phyloP scores from a whole-genome alignment of 2,329 filamentous ascomycete genomes.

The Pestalotiopsis sp. region DNA sequence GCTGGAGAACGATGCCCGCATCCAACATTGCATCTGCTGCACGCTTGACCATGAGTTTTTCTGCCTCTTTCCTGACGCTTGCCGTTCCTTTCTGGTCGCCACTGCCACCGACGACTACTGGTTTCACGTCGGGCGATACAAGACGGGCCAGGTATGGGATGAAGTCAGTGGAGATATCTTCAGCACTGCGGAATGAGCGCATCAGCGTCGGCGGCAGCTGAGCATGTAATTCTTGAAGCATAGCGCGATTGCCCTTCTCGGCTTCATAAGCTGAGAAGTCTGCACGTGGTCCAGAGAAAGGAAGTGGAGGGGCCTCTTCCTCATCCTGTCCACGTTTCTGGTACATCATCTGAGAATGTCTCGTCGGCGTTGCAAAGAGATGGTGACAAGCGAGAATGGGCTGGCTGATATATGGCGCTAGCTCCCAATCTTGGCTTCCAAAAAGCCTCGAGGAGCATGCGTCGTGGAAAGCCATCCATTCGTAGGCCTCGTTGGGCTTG shows the following conservation, averaged over 20 bases:
- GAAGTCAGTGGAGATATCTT: conserved; percentile 79
- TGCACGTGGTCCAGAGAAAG: conserved; percentile 81
- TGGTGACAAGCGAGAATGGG: conserved; percentile 88
- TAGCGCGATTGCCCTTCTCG: conserved; percentile 74
- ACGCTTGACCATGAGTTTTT: conserved; percentile 78
- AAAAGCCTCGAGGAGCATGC: conserved; percentile 73
- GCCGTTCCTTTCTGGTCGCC: conserved; percentile 69
- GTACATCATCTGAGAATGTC: conserved; percentile 44
- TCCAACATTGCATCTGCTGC: conserved; percentile 84
- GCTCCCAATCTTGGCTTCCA: conserved; percentile 89
- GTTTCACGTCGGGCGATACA: conserved; percentile 87
- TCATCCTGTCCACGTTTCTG: conserved; percentile 49
- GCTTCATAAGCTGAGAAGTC: conserved; percentile 82
- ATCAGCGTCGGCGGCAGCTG: conserved; percentile 72
- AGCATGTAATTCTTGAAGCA: conserved; percentile 73
- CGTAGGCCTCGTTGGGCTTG: conserved; percentile 75
- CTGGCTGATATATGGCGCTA: conserved; percentile 83
- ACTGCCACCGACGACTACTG: conserved; percentile 78
- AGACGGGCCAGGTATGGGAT: conserved; percentile 84
- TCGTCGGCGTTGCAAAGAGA: conserved; percentile 78
- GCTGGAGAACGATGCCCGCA: conserved; percentile 79
- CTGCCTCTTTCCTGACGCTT: conserved; percentile 84
- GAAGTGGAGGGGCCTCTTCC: conserved; percentile 59
- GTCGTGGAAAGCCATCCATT: conserved; percentile 77
- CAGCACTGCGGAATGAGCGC: conserved; percentile 77